These are phyloP conservation scores for Sugiyamaella novakii DNA, from an alignment of 1,139 yeast genomes.

Conservation along the genomic window DNA sequence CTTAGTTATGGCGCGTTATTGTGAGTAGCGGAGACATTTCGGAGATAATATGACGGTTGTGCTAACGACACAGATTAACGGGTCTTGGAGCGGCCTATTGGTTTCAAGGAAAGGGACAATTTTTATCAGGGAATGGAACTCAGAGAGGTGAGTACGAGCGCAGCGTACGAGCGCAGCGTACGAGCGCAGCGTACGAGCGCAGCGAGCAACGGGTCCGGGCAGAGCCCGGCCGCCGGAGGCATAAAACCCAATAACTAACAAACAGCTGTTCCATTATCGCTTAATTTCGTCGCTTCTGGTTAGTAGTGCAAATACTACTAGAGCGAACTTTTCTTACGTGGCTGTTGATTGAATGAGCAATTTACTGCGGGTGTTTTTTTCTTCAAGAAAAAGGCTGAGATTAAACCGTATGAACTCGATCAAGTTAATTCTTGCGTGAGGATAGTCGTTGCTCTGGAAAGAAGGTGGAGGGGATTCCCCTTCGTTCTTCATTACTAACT, in stretches of 20 bases:
- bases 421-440: constrained; percentile 92
- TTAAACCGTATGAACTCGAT: constrained; percentile 80
- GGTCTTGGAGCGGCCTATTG: constrained; percentile 42
- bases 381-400: constrained; percentile 56
- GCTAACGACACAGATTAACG: constrained; percentile 27
- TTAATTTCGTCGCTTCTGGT: constrained; percentile 89
- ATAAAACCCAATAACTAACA: constrained; percentile 16
- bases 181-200: neutral
- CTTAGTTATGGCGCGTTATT: constrained; percentile 69
- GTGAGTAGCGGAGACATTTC: constrained; percentile 13
- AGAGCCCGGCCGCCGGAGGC: no score
- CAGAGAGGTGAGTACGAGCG: constrained; percentile 53
- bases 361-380: constrained; percentile 54
- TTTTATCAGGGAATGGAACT: constrained; percentile 76
- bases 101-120: constrained; percentile 48
- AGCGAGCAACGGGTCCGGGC: no score
- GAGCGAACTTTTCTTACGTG: constrained; percentile 16
- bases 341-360: constrained; percentile 18
- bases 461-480: neutral
- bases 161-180: constrained; percentile 14
- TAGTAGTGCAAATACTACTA: constrained; percentile 45
- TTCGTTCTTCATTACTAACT: no score
- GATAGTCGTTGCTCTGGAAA: constrained; percentile 41
- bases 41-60: no score
- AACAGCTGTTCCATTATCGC: constrained; percentile 63